These are phyloP conservation scores for Artemisia annua DNA, from an alignment of 129 eudicot genomes.

Conservation along the genomic window DNA sequence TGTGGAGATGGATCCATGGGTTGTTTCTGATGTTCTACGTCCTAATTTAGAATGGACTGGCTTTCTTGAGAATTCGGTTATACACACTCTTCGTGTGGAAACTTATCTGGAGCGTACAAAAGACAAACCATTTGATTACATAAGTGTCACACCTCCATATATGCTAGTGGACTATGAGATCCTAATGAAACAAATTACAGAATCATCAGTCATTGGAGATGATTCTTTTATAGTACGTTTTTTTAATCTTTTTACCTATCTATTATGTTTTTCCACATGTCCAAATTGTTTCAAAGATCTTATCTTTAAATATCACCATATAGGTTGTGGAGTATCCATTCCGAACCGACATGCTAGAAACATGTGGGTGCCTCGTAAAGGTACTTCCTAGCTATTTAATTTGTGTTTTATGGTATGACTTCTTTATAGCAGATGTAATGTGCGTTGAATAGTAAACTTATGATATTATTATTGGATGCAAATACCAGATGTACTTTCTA, in stretches of 20 bases:
- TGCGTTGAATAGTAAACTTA: not conserved
- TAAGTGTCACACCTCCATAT: conserved; percentile 96
- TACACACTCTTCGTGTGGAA: conserved; percentile 80
- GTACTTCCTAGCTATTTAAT: conserved; percentile 36
- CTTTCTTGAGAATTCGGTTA: conserved; percentile 75
- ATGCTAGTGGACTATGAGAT: conserved; percentile 71
- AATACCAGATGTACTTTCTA: conserved; percentile 32
- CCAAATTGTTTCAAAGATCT: conserved; percentile 10
- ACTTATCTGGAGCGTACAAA: conserved; percentile 62
- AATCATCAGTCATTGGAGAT: conserved; percentile 71
- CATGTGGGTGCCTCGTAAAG: conserved; percentile 77
- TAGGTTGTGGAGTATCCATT: conserved; percentile 92
- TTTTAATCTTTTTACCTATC: not conserved
- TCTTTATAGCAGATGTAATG: not conserved
- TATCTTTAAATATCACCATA: conserved; percentile 15
- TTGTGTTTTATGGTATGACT: conserved; percentile 5
- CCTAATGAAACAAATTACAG: conserved; percentile 77
- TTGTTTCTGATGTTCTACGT: conserved; percentile 65
- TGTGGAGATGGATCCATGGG: conserved; percentile 97
- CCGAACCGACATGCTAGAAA: conserved; percentile 78
- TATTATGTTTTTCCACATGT: not conserved
- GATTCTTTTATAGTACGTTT: conserved; percentile 71
- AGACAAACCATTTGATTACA: conserved; percentile 66
- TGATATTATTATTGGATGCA: not conserved
- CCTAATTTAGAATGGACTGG: conserved; percentile 88